Conservation (phyloP, 2,329 filamentous ascomycete species). For the Trichophyton benhamiae region DNA sequence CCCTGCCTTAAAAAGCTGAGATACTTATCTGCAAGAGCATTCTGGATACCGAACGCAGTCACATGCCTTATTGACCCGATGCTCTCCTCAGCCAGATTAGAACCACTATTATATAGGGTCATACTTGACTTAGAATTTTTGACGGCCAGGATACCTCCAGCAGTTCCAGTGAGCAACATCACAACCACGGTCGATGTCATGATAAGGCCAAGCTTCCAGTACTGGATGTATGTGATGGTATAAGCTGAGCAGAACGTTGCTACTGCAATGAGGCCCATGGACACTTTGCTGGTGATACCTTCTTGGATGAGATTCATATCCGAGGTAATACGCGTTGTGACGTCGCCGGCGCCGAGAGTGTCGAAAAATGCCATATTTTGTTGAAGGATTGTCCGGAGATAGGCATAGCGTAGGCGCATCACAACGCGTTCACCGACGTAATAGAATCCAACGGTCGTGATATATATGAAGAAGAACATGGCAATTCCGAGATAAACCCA, state of each 20-base stretch:
- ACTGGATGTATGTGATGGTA: not conserved
- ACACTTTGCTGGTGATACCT: conserved; percentile 70
- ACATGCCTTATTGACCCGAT: not conserved
- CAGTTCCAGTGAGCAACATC: not conserved
- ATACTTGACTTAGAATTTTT: not conserved
- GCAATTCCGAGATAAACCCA: conserved; percentile 64
- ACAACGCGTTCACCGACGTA: conserved; percentile 61
- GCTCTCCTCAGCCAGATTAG: not conserved
- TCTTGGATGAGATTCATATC: conserved; percentile 78
- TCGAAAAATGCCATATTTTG: conserved; percentile 81
- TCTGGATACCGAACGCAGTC: conserved; percentile 1
- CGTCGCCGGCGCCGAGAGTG: conserved; percentile 69
- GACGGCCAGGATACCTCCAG: not conserved
- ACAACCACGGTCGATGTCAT: not conserved
- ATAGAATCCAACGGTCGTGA: conserved; percentile 71
- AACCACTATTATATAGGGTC: not conserved
- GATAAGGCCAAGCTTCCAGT: not conserved
- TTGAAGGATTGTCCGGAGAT: conserved; percentile 60
- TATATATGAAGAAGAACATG: conserved; percentile 58
- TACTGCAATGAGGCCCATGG: conserved; percentile 29
- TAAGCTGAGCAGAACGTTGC: not conserved
- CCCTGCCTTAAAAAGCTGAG: not conserved
- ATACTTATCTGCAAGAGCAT: not conserved
- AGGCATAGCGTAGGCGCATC: conserved; percentile 58
- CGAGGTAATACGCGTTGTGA: conserved; percentile 72